Evolutionary conservation across 345 rosid species (phyloP).

Genomic region (Anastatica hierochuntica): DNA sequence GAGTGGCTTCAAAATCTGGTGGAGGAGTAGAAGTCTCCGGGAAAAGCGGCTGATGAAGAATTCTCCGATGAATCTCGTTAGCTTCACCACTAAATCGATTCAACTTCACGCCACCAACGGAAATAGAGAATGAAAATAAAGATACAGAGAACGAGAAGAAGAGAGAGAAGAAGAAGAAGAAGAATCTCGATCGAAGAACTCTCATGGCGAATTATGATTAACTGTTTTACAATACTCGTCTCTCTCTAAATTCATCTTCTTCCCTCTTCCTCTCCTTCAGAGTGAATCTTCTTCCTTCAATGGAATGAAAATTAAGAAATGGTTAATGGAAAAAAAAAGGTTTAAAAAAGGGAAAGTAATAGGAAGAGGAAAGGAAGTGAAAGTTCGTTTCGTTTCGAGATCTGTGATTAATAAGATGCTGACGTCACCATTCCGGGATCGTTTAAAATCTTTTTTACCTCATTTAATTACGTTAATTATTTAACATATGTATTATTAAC

Average conservation of each 20-base stretch:
- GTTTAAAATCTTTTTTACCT: background rate
- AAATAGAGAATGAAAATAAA: background rate
- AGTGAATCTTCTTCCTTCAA: background rate
- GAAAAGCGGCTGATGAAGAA: constrained; percentile 83
- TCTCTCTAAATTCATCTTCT: constrained; percentile 45
- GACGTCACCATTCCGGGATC: constrained; percentile 33
- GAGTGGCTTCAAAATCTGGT: constrained; percentile 27
- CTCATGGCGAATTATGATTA: constrained; percentile 52
- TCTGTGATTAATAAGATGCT: constrained; percentile 47
- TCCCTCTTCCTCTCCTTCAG: background rate
- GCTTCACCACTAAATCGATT: too few species aligned
- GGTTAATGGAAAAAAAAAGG: background rate
- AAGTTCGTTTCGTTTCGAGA: constrained; percentile 61
- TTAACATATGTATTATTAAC: background rate
- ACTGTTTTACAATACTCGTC: constrained; percentile 24
- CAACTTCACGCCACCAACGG: constrained; percentile 7
- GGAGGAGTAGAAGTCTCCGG: constrained; percentile 53
- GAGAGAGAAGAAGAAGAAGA: constrained; percentile 26
- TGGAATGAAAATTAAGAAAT: background rate
- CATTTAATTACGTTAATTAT: background rate
- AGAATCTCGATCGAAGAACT: constrained; percentile 22
- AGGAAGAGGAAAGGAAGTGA: constrained; percentile 15
- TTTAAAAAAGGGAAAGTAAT: constrained; percentile 7
- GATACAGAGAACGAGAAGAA: background rate
- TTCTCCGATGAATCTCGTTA: constrained; percentile 36